These are phyloP conservation scores for Escovopsis weberi DNA, from an alignment of 2,329 filamentous ascomycete genomes.

Conservation along the genomic window DNA sequence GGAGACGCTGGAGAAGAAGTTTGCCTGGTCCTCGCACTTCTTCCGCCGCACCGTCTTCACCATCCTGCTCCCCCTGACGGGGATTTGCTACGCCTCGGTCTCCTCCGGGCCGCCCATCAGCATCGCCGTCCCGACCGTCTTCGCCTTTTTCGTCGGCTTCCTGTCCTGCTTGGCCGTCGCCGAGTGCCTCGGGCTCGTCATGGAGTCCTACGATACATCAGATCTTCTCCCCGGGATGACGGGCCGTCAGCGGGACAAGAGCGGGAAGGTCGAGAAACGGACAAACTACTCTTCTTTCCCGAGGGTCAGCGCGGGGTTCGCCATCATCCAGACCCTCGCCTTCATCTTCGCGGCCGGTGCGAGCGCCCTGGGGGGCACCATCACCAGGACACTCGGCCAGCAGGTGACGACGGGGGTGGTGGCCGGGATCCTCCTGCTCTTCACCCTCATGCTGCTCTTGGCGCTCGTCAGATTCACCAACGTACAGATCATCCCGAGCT, in stretches of 20 bases:
- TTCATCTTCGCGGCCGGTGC: constrained; percentile 56
- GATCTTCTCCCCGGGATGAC: constrained; percentile 62
- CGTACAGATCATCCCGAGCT: constrained; percentile 54
- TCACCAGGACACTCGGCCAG: constrained; percentile 51
- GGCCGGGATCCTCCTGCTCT: constrained; percentile 48
- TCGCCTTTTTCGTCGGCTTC: constrained; percentile 54
- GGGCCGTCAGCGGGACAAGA: constrained; percentile 32
- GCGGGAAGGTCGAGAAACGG: constrained; percentile 24
- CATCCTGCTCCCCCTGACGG: constrained; percentile 49
- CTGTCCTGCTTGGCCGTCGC: constrained; percentile 58
- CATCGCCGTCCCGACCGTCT: constrained; percentile 48
- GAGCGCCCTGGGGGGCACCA: constrained; percentile 52
- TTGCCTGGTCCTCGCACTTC: constrained; percentile 60
- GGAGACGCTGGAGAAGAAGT: constrained; percentile 48
- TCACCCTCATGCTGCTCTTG: constrained; percentile 48
- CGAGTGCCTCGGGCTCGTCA: constrained; percentile 62
- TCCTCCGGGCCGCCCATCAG: constrained; percentile 47
- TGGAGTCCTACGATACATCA: constrained; percentile 72
- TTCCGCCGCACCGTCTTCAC: constrained; percentile 54
- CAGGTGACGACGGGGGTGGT: constrained; percentile 54
- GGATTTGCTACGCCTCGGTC: constrained; percentile 51
- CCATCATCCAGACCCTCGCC: constrained; percentile 52
- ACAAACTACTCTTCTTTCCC: constrained; percentile 69
- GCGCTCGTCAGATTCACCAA: constrained; percentile 51
- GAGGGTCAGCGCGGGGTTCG: constrained; percentile 56